Base-by-base conservation (phyloP, 1,284 basidiomycete species). In the Pascua sp. region DNA sequence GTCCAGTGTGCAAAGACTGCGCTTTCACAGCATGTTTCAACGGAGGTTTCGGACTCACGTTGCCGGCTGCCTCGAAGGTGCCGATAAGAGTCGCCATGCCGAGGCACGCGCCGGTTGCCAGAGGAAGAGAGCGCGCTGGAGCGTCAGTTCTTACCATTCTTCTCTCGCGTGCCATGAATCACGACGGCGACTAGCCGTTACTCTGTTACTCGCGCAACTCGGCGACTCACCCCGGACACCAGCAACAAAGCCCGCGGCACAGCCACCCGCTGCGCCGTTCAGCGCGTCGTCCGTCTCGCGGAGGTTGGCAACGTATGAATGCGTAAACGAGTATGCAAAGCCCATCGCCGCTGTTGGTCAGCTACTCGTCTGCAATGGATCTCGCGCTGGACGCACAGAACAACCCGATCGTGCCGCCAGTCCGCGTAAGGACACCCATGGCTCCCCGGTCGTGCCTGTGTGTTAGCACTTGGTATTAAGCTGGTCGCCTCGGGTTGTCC, bases 181-280 rank as follows among this genome's bases (percentile, higher is more conserved):
- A n/a, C 41, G 17, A 51, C 43, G 59, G 24, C 15, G 18, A 36
- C 41, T 42, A 36, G 42, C 16, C 37, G 24, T n/a, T 17, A 2
- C 60, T n/a, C 18, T 8, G 24, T 16, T 10, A 32, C 32, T 24
- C 43, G 43, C 16, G 24, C 24, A 32, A 32, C 24, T 32, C 24
- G 24, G 24, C 24, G 24, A 81, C 84, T 56, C 72, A 90, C 91
- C 82, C 79, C 86, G 83, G 60, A 93, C 80, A 59, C 93, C 93
- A 45, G 90, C 89, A 61, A 96, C 80, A 76, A 96, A 90, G 49
- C 93, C 93, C 55, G 92, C 91, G 50, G 92, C 93, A 78, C 93
- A 96, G 56, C 89, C 93, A 62, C 90, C 93, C 52, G 85, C 85
- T 49, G 88, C 89, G 55, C 89, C 88, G 72, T 94, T 97, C 67